Evolutionary conservation across 2,329 filamentous ascomycete species (phyloP).

Genomic region (Calonectria pauciramosa): DNA sequence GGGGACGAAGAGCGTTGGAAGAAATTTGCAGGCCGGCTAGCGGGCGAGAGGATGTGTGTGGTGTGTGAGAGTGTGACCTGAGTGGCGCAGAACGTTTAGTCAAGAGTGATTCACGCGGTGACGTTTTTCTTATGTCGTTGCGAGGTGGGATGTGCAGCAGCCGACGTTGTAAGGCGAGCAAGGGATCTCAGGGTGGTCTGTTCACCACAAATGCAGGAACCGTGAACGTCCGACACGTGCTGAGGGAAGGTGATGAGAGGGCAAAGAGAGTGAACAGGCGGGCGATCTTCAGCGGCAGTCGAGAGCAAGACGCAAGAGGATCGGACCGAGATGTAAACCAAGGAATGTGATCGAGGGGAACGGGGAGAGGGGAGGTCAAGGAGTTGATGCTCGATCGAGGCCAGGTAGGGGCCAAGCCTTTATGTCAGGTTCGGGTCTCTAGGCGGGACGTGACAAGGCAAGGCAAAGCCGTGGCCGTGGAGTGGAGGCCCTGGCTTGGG

Average conservation of each 20-base stretch:
- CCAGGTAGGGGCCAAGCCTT: constrained; percentile 48
- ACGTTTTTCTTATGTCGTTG: constrained; percentile 23
- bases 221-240: constrained; percentile 42
- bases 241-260: constrained; percentile 28
- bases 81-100: constrained; percentile 21
- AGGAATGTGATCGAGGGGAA: constrained; percentile 40
- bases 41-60: constrained; percentile 33
- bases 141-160: constrained; percentile 35
- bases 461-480: constrained; percentile 33
- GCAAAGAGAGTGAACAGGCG: constrained; percentile 11
- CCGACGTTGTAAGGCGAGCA: constrained; percentile 33
- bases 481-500: constrained; percentile 27
- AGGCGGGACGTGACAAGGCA: constrained; percentile 48
- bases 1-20: constrained; percentile 4
- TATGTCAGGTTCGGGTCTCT: constrained; percentile 48
- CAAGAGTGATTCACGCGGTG: constrained; percentile 31
- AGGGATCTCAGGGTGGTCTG: constrained; percentile 48
- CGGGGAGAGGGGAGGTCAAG: constrained; percentile 42
- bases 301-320: constrained; percentile 24
- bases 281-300: constrained; percentile 3
- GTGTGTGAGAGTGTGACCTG: constrained; percentile 18
- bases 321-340: constrained; percentile 35
- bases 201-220: constrained; percentile 49
- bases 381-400: constrained; percentile 45
- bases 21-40: constrained; percentile 32